phyloP scores from a whole-genome alignment of 495 filamentous ascomycete genomes.

The Penicillium herquei region DNA sequence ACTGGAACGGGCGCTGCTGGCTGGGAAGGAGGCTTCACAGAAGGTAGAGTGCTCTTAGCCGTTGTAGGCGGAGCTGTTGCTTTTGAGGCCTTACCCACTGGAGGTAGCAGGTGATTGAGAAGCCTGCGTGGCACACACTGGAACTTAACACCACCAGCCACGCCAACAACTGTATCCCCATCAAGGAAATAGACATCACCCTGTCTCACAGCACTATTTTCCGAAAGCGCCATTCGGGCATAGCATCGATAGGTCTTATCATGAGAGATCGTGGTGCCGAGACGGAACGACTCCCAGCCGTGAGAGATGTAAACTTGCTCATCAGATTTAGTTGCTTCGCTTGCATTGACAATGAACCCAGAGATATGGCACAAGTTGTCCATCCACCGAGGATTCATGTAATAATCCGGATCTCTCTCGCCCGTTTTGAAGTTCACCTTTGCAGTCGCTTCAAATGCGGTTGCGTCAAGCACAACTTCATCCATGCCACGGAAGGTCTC shows the following conservation, averaged over 20 bases:
- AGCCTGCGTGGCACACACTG: constrained; percentile 26
- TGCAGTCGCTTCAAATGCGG: constrained; percentile 38
- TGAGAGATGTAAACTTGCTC: constrained; percentile 36
- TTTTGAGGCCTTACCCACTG: not conserved
- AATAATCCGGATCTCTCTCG: constrained; percentile 13
- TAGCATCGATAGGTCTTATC: constrained; percentile 35
- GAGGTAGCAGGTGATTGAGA: constrained; percentile 29
- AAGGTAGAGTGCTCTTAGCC: not conserved
- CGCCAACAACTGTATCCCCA: constrained; percentile 28
- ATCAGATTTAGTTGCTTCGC: constrained; percentile 22
- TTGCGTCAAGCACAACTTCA: constrained; percentile 13
- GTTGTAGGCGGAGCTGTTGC: not conserved
- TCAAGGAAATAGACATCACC: constrained; percentile 45
- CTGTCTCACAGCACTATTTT: constrained; percentile 7
- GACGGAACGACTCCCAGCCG: constrained; percentile 30
- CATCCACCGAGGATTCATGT: constrained; percentile 36
- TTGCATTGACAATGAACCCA: constrained; percentile 39
- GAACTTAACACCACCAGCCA: constrained; percentile 35
- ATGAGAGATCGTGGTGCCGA: constrained; percentile 23
- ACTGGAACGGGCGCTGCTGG: too few relatives aligned
- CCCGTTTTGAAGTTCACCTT: constrained; percentile 29
- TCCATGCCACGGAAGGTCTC: constrained; percentile 40
- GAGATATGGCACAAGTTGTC: constrained; percentile 43
- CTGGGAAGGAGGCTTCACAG: not conserved
- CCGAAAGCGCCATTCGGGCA: constrained; percentile 29